Conservation (phyloP, 2,329 filamentous ascomycete genomes). For the Colletotrichum tropicale region DNA sequence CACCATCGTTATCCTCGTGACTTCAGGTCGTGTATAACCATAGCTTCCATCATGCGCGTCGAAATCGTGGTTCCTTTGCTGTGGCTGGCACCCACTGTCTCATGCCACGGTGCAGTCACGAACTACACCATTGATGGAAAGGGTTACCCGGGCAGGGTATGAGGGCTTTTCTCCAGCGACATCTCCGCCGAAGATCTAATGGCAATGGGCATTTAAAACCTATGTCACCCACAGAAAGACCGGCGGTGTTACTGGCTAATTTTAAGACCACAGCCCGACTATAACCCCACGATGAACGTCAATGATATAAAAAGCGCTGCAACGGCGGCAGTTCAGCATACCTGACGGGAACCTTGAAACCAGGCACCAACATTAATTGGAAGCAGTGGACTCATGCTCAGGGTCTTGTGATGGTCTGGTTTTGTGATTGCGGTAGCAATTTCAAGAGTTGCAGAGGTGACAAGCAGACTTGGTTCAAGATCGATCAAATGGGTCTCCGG, state of each 20-base stretch:
- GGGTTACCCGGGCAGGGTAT: slow-evolving; percentile 43
- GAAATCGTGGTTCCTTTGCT: not conserved
- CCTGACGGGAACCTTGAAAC: slow-evolving; percentile 46
- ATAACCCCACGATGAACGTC: slow-evolving; percentile 57
- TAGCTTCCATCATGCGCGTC: not conserved
- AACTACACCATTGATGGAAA: slow-evolving; percentile 51
- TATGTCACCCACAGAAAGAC: not conserved
- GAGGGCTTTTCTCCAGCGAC: slow-evolving; percentile 53
- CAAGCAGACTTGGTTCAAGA: slow-evolving; percentile 63
- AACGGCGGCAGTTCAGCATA: slow-evolving; percentile 57
- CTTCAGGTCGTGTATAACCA: not conserved
- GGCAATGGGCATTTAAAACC: slow-evolving; percentile 44
- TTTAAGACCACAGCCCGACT: slow-evolving; percentile 43
- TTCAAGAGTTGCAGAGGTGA: slow-evolving; percentile 56
- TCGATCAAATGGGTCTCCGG: slow-evolving; percentile 58
- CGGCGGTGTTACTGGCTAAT: not conserved
- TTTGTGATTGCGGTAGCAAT: slow-evolving; percentile 50
- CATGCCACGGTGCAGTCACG: slow-evolving; percentile 44
- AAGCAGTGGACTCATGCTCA: slow-evolving; percentile 63
- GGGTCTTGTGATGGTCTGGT: slow-evolving; percentile 63
- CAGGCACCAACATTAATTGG: slow-evolving; percentile 55
- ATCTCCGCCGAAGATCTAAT: slow-evolving; percentile 57
- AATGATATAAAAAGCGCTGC: slow-evolving; percentile 57
- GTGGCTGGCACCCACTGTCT: slow-evolving; percentile 5
- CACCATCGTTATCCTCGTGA: not conserved